A percentile compares a stretch with the other conserved stretches of the same genome.
Evolutionary conservation across 192 early-diverging fungal species (phyloP).

Genomic region (Coemansia sp.): DNA sequence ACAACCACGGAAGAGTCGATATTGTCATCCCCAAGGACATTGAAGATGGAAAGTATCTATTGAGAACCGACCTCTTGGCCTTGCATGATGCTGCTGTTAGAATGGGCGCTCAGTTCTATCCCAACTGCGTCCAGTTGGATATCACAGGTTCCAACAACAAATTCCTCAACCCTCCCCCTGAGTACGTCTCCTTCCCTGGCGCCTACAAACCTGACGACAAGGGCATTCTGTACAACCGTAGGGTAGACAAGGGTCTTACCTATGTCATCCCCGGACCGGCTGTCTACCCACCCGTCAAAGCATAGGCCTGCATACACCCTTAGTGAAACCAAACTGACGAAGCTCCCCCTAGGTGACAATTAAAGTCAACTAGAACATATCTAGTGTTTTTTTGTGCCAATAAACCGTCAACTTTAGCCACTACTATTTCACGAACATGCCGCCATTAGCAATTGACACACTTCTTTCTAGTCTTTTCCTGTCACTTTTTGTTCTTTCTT

Average conservation of each 20-base stretch:
- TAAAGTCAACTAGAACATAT: too few species aligned
- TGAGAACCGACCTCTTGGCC: conserved; percentile 21
- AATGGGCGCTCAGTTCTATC: conserved; percentile 24
- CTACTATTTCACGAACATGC: background rate
- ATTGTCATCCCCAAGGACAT: conserved; percentile 22
- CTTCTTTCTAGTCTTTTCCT: background rate
- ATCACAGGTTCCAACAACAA: conserved; percentile 2
- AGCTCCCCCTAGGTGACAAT: too few species aligned
- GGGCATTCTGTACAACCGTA: conserved; percentile 9
- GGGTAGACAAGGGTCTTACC: background rate
- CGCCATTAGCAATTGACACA: background rate
- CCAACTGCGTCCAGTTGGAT: conserved; percentile 20
- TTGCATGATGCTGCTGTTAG: conserved; percentile 13
- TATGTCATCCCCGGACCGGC: conserved; percentile 19
- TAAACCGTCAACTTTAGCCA: too few species aligned
- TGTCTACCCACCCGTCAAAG: background rate
- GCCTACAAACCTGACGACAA: conserved; percentile 10
- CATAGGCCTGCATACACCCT: too few species aligned
- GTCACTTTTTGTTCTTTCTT: background rate
- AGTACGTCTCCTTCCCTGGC: conserved; percentile 14
- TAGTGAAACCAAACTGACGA: too few species aligned
- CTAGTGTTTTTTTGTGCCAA: too few species aligned
- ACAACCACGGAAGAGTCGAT: conserved; percentile 7
- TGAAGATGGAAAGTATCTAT: conserved; percentile 18
- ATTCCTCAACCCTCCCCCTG: background rate